A percentile compares a stretch with the other conserved stretches of the same genome.
phyloP scores from a whole-genome alignment of 352 stramenopile genomes.

The Phytophthora vignae region DNA sequence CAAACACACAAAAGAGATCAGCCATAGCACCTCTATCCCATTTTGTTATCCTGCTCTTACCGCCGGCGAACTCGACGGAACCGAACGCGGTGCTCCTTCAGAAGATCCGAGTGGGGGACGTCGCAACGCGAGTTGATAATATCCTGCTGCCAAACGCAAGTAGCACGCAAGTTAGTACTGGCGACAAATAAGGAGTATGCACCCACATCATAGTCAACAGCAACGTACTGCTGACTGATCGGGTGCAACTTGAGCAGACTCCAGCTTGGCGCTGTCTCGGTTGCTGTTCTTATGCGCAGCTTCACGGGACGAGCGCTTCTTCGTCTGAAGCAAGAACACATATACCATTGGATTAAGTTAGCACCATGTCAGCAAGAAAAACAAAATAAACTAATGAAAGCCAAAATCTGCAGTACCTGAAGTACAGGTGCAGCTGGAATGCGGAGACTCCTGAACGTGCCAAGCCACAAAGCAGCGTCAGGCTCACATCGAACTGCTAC shows the following conservation, averaged over 20 bases:
- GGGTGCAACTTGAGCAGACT: slow-evolving; percentile 4
- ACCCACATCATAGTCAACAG: not conserved
- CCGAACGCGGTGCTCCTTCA: slow-evolving; percentile 72
- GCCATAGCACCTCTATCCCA: not conserved
- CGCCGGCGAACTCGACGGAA: slow-evolving; percentile 65
- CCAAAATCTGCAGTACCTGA: not conserved
- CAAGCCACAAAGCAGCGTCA: not conserved
- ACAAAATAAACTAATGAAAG: not conserved
- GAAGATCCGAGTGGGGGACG: slow-evolving; percentile 59
- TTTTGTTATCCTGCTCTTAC: slow-evolving; percentile 24
- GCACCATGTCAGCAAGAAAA: not conserved
- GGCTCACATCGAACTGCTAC: not conserved
- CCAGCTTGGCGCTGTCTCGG: slow-evolving; percentile 19
- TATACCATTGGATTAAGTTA: not conserved
- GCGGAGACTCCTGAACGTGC: slow-evolving; percentile 20
- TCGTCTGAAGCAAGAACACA: slow-evolving; percentile 14
- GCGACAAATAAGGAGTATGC: not conserved
- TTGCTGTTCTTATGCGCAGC: slow-evolving; percentile 32
- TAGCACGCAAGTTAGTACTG: not conserved
- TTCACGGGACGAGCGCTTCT: slow-evolving; percentile 15
- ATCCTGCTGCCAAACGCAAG: slow-evolving; percentile 38
- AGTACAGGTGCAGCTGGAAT: not conserved
- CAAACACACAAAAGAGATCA: slow-evolving; percentile 11
- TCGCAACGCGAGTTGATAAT: slow-evolving; percentile 80
- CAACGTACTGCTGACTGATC: slow-evolving; percentile 16